Conservation (phyloP, 2,329 filamentous ascomycete species). For the Aspergillus spinulosporus region DNA sequence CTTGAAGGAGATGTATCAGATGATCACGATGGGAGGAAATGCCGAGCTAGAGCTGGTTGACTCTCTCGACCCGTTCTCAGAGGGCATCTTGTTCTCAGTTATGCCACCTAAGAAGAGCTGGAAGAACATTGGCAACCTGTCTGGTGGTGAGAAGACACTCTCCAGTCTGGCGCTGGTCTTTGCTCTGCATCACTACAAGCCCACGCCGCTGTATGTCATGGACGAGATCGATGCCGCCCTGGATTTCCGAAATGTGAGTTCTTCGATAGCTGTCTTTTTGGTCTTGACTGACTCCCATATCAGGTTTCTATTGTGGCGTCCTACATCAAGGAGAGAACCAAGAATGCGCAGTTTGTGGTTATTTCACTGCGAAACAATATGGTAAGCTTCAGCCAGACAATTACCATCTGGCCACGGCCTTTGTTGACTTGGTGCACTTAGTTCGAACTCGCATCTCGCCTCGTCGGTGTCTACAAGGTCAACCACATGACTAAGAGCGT, state of each 20-base stretch:
- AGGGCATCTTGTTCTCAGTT: constrained; percentile 94
- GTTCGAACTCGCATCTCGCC: constrained; percentile 91
- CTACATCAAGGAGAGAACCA: constrained; percentile 98
- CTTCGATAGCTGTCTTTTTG: not conserved
- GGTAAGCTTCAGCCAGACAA: constrained; percentile 42
- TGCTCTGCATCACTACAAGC: constrained; percentile 95
- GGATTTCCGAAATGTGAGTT: constrained; percentile 95
- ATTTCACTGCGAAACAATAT: constrained; percentile 98
- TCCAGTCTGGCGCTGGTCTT: constrained; percentile 95
- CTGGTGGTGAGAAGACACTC: constrained; percentile 95
- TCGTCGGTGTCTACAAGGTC: constrained; percentile 98
- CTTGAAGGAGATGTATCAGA: constrained; percentile 99
- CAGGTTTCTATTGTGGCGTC: constrained; percentile 96
- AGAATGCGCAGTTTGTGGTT: constrained; percentile 98
- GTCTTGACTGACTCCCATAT: constrained; percentile 15
- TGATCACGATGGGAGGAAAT: constrained; percentile 99
- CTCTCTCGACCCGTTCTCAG: constrained; percentile 91
- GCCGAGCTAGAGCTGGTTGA: constrained; percentile 97
- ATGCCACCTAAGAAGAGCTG: constrained; percentile 99
- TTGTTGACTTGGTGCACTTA: constrained; percentile 22
- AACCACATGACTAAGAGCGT: constrained; percentile 98
- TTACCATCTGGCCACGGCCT: not conserved
- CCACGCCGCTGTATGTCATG: constrained; percentile 97
- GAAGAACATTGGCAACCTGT: constrained; percentile 98
- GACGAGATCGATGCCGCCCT: constrained; percentile 98